Conservation (phyloP, 306 rosid species). For the Acmispon strigosus region DNA sequence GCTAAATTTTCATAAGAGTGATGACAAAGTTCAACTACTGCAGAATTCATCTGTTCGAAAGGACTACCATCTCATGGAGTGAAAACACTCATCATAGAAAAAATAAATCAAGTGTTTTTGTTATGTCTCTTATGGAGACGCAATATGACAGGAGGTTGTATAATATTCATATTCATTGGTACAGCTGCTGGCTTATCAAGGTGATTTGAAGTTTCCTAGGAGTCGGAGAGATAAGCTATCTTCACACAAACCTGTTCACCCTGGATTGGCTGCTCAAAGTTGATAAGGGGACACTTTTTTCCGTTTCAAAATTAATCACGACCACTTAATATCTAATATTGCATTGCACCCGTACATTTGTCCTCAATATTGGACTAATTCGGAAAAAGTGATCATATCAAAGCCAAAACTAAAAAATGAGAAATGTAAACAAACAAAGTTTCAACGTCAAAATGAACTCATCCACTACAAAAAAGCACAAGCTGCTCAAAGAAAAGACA, state of each 20-base stretch:
- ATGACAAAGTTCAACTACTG: too few species aligned
- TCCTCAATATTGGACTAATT: constrained; percentile 6
- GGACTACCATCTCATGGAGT: too few species aligned
- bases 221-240: constrained; percentile 21
- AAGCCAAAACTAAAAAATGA: neutral
- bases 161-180: too few species aligned
- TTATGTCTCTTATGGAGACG: too few species aligned
- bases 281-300: neutral
- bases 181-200: neutral
- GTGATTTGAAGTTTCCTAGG: neutral
- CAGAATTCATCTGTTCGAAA: too few species aligned
- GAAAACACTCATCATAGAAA: too few species aligned
- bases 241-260: neutral
- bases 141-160: too few species aligned
- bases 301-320: too few species aligned
- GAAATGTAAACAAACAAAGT: neutral
- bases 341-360: neutral
- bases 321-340: too few species aligned
- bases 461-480: neutral
- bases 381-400: neutral
- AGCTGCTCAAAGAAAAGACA: neutral
- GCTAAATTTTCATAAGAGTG: too few species aligned
- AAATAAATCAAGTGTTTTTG: too few species aligned
- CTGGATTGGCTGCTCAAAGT: neutral
- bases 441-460: neutral